Base-by-base conservation (phyloP, 2,329 filamentous ascomycete species). In the Hypoxylon sp. region DNA sequence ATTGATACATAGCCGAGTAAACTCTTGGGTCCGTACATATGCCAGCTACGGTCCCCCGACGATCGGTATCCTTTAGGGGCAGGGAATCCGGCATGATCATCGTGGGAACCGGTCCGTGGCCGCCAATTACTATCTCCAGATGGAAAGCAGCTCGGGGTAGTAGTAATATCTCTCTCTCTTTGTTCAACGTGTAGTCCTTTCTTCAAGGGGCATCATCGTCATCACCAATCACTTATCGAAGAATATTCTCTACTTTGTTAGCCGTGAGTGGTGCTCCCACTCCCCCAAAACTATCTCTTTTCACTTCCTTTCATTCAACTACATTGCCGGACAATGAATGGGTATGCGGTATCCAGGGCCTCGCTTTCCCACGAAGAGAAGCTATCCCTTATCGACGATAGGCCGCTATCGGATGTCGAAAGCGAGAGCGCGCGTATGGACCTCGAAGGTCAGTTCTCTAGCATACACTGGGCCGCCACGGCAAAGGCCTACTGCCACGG, bases 341-440 rank as follows among this genome's bases (percentile, higher is more conserved):
- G 74, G 60, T 74, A 78, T 70, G 75, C 75, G 59, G 64, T 73
- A 20, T 75, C 74, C n/a, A 74, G 71, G 51, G 70, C 73, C 62
- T 74, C 76, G 32, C 73, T 76, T 63, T 75, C 75, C 52, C 72
- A 78, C 53, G 80, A 83, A 72, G 82, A 84, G 75, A 82, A 79
- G 68, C 72, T 79, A 56, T 74, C 75, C 13, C 74, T 84, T 32
- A 72, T 83, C 30, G 79, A 83, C n/a, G 79, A 82, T 54, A 79
- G 77, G 62, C 74, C 76, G 15, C 56, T 76, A 19, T 81, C 80
- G 11, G 82, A 85, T 54, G 69, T 75, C 44, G 81, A 83, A 51
- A 82, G 79, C 69, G 81, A 75, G 49, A 70, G 72, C 62, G 78
- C 77, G 58, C 73, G 75, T 56, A 71, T 73, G 56, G 79, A 82